Conservation (phyloP, 805 yeast species). For the Hanseniaspora guilliermondii region DNA sequence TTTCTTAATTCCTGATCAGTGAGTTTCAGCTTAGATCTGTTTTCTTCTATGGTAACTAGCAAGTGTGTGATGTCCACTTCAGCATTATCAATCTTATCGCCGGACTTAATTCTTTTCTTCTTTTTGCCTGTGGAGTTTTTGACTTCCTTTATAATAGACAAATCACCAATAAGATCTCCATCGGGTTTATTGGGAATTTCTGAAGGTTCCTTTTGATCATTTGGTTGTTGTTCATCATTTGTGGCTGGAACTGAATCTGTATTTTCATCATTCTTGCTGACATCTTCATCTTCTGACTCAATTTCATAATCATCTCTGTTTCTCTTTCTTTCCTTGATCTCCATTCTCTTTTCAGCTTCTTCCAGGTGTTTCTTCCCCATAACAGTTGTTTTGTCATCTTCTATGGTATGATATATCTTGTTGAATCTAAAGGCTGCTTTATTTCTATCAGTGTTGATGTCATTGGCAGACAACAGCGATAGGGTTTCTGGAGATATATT, state of each 20-base stretch:
- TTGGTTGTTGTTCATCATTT: neutral
- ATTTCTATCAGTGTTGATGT: constrained; percentile 25
- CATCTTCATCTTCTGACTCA: constrained; percentile 15
- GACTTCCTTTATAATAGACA: neutral
- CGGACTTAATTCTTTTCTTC: constrained; percentile 2
- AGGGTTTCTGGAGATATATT: constrained; percentile 29
- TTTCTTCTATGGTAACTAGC: constrained; percentile 61
- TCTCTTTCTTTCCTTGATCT: constrained; percentile 23
- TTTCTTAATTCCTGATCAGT: constrained; percentile 76
- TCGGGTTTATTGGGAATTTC: neutral
- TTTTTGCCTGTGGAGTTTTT: neutral
- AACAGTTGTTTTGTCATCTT: constrained; percentile 61
- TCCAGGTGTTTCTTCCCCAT: constrained; percentile 65
- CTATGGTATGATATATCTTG: constrained; percentile 64
- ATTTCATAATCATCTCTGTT: constrained; percentile 18
- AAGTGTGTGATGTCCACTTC: constrained; percentile 61
- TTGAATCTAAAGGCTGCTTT: constrained; percentile 47
- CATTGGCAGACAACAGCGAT: constrained; percentile 13
- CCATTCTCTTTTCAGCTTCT: constrained; percentile 61
- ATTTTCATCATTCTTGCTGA: constrained; percentile 19
- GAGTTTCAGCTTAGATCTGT: constrained; percentile 60
- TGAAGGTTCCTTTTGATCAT: neutral
- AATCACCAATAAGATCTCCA: neutral
- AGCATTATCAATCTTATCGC: neutral
- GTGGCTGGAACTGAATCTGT: constrained; percentile 16